phyloP scores from a whole-genome alignment of 148 eudicot genomes.

The Chenopodium formosanum region DNA sequence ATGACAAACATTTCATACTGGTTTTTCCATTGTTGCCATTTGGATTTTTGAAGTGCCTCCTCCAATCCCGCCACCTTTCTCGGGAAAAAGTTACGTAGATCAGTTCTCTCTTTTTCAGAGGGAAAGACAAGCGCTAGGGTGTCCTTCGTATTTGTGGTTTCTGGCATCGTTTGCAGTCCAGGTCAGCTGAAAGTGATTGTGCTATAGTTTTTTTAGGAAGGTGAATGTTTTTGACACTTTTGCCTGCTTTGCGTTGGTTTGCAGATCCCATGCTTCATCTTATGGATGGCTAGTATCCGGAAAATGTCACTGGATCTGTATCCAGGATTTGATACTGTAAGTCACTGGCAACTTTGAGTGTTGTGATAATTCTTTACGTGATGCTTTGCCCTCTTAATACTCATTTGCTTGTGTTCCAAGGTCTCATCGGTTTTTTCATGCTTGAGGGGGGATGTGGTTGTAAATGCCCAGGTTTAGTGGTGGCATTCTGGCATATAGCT shows the following conservation, averaged over 20 bases:
- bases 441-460: not conserved
- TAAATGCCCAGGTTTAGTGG: not conserved
- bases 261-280: conserved; percentile 87
- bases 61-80: conserved; percentile 89
- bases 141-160: conserved; percentile 87
- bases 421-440: not conserved
- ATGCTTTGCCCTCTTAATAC: not conserved
- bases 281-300: conserved; percentile 66
- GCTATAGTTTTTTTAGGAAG: not conserved
- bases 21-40: conserved; percentile 25
- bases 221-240: not conserved
- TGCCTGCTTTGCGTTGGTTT: conserved; percentile 27
- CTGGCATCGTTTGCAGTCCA: conserved; percentile 50
- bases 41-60: conserved; percentile 84
- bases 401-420: not conserved
- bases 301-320: conserved; percentile 79
- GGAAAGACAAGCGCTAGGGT: conserved; percentile 62
- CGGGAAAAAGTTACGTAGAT: conserved; percentile 61
- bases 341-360: conserved; percentile 22
- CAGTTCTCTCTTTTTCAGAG: conserved; percentile 57
- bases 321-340: conserved; percentile 89
- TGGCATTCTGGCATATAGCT: not conserved
- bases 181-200: conserved; percentile 42
- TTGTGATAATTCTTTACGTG: not conserved
- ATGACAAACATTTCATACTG: conserved; percentile 39